phyloP scores from a whole-genome alignment of 495 filamentous ascomycete species.

The Oidiodendron maius region DNA sequence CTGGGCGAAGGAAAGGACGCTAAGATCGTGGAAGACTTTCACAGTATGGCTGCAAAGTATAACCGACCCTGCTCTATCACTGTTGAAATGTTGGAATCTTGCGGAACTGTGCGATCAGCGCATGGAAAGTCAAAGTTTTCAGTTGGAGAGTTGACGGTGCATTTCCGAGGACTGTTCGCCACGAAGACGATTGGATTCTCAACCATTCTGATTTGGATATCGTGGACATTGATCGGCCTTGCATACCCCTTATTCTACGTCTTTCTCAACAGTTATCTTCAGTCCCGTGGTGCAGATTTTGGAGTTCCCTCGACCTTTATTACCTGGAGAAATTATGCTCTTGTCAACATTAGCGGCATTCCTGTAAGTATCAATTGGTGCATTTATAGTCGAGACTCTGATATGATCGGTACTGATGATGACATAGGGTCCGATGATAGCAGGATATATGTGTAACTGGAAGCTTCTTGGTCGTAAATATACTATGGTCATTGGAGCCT shows the following conservation, averaged over 20 bases:
- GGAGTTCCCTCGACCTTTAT: constrained; percentile 44
- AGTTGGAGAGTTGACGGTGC: constrained; percentile 42
- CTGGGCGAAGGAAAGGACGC: constrained; percentile 58
- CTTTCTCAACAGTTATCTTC: constrained; percentile 51
- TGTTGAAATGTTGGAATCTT: constrained; percentile 50
- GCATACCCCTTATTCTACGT: constrained; percentile 67
- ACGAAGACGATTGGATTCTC: constrained; percentile 55
- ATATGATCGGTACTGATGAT: constrained; percentile 1
- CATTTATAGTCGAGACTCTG: neutral
- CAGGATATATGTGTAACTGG: constrained; percentile 56
- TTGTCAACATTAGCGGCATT: constrained; percentile 59
- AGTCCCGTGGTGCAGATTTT: constrained; percentile 37
- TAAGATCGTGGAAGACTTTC: constrained; percentile 53
- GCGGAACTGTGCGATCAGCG: constrained; percentile 34
- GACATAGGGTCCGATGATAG: constrained; percentile 54
- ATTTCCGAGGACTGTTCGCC: constrained; percentile 57
- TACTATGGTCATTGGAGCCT: constrained; percentile 60
- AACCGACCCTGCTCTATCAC: constrained; percentile 58
- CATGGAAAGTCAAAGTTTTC: constrained; percentile 38
- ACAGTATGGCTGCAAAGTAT: constrained; percentile 56
- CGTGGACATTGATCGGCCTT: constrained; percentile 61
- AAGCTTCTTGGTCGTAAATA: constrained; percentile 52
- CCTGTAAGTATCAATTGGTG: constrained; percentile 25
- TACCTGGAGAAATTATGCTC: constrained; percentile 67
- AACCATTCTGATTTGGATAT: constrained; percentile 60